Evolutionary conservation across 78 protist species (phyloP).

Genomic region (Cavenderia fasciculata): DNA sequence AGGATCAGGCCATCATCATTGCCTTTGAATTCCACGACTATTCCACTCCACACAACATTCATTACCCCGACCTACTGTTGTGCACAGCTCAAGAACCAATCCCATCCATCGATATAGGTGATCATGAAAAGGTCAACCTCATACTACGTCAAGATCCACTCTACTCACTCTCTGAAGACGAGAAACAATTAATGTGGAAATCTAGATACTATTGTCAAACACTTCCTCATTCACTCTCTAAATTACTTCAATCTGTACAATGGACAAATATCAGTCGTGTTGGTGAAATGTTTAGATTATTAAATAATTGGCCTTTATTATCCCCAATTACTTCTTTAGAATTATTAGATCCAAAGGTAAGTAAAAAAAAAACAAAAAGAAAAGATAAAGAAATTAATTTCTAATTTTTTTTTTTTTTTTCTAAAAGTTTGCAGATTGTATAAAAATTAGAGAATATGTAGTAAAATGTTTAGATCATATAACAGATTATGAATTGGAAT

Average conservation of each 20-base stretch:
- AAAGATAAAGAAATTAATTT: no score
- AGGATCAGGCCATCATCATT: slow-evolving; percentile 47
- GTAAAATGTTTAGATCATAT: slow-evolving; percentile 84
- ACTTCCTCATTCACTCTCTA: slow-evolving; percentile 85
- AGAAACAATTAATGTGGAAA: slow-evolving; percentile 53
- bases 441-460: slow-evolving; percentile 86
- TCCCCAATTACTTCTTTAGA: slow-evolving; percentile 74
- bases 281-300: slow-evolving; percentile 63
- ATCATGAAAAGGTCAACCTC: slow-evolving; percentile 15
- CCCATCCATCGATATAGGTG: slow-evolving; percentile 1
- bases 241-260: slow-evolving; percentile 82
- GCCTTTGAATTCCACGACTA: slow-evolving; percentile 67
- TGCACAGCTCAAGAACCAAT: background rate
- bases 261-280: slow-evolving; percentile 85
- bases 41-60: slow-evolving; percentile 2
- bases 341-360: slow-evolving; percentile 88
- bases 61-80: slow-evolving; percentile 6
- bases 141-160: slow-evolving; percentile 73
- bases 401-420: no score
- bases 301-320: slow-evolving; percentile 71
- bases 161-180: slow-evolving; percentile 54
- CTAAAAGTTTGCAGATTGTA: slow-evolving; percentile 85
- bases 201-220: slow-evolving; percentile 60
- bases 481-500: slow-evolving; percentile 82
- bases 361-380: no score